A percentile compares a stretch with the other conserved stretches of the same genome.
Conservation (phyloP, 2,329 filamentous ascomycete species). For the Aspergillus chevalieri region DNA sequence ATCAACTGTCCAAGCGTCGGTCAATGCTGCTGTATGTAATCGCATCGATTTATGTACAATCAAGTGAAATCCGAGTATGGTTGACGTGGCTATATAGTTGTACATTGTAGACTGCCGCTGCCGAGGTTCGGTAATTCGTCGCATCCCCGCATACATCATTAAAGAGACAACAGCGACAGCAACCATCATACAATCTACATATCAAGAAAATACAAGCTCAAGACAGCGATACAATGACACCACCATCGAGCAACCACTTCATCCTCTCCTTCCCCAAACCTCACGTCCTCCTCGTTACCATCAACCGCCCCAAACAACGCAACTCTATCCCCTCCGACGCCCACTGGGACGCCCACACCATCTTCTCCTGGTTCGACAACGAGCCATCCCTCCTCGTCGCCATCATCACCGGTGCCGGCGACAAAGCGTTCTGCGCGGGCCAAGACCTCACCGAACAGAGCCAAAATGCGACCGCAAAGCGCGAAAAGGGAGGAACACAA, state of each 20-base stretch:
- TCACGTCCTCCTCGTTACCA: conserved; percentile 40
- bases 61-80: too few species aligned
- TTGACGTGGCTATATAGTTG: too few species aligned
- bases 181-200: neutral
- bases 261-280: conserved; percentile 31
- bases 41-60: too few species aligned
- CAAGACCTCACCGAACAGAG: conserved; percentile 42
- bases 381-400: conserved; percentile 36
- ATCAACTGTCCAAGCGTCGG: too few species aligned
- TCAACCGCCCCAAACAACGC: conserved; percentile 34
- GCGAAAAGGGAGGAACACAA: conserved; percentile 12
- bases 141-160: too few species aligned
- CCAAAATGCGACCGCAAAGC: conserved; percentile 3
- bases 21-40: too few species aligned
- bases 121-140: too few species aligned
- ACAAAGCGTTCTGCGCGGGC: conserved; percentile 41
- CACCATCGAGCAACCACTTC: neutral
- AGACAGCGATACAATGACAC: neutral
- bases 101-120: too few species aligned
- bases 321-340: conserved; percentile 36
- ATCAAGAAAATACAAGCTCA: too few species aligned
- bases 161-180: neutral
- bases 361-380: conserved; percentile 39
- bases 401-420: conserved; percentile 39
- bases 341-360: conserved; percentile 33